Evolutionary conservation across 768 basidiomycete species (phyloP), one percentile per base, ranked within the genome.

Genomic region (Roridomyces roridus): DNA sequence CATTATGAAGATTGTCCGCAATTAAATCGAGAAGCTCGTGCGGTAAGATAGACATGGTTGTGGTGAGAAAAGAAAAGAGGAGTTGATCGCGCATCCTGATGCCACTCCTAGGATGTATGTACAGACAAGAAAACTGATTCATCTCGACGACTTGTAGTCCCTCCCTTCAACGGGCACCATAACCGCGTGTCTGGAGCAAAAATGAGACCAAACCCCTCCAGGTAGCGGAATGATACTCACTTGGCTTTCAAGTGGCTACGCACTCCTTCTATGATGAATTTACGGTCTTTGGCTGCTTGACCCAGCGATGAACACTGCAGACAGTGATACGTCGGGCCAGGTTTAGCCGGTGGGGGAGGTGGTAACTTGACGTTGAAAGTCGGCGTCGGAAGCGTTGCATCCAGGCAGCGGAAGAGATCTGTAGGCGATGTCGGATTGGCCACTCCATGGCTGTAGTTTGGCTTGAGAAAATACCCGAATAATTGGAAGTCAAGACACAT

Each of bases 111-210:
- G 15, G 10, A 11, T 34, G 10, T 34, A 34, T 34, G 7, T 34
- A 34, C 31, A 34, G 29, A 7, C 31, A 34, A 34, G 3, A 10
- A 34, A 34, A 15, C 3, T 11, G 31, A 11, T 34, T 34, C 15
- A 34, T 8, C 31, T 11, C 11, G 31, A 10, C 31, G 31, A 10
- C 31, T 34, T 34, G 15, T 34, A 55, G 46, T 55, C 53, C 31
- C 8, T 3, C 25, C 35, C 37, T 3, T 1, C 5, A 17, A 55
- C 29, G 3, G 53, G 46, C 10, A 40, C 18, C 36, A 28, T 11
- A 41, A 57, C 29, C 20, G 51, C 23, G 44, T 57, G 55, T 24
- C 56, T 57, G 15, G 21, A 21, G 31, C 11, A 34, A 46, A 46
- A 39, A 12, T n/a, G 9, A 39, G 17, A n/a, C n/a, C n/a, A n/a